Base-by-base conservation (phyloP, 2,329 filamentous ascomycete species). In the Shiraia sp. region DNA sequence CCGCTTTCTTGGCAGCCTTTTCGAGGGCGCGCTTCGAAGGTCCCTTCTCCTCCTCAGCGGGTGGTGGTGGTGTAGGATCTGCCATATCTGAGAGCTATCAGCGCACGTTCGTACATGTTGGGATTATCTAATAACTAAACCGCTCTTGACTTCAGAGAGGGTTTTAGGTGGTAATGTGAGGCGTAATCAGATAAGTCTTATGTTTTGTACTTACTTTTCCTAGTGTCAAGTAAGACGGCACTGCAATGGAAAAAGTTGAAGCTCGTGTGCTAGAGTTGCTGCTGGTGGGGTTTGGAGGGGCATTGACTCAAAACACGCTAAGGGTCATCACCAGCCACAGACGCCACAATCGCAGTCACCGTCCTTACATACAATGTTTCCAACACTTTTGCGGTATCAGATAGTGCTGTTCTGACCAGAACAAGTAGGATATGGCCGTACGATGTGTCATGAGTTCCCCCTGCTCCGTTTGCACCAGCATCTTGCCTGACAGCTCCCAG, bases 1-100 rank as follows among this genome's bases (percentile, higher is more conserved):
- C 75, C 1, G 73, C 73, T 54, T 77, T 77, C 57, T 76, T 77
- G 10, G 70, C 72, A 19, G 71, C 75, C 46, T 77, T 77, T 45
- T 75, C 74, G 4, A 73, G 69, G 2, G 74, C 74, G 13, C 73
- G 68, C 63, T 78, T 78, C 3, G 75, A 77, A 10, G 65, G 65
- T 12, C 65, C 66, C 39, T 69, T 69, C 29, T 66, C 63, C 17
- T 66, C 64, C 16, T 61, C 55, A 1, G 56, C 42, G 3, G 61
- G 42, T 2, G 55, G 40, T 30, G 55, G 36, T 36, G 49, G 43
- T 25, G 57, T 49, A 17, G 57, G 48, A 42, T 62, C 59, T 40
- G 60, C 45, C 57, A 60, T 60, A 15, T 50, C 45, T 48, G n/a
- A 16, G 29, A 27, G n/a, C n/a, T 28, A 28, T 46, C n/a, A 50